phyloP scores from a whole-genome alignment of 1,284 basidiomycete genomes.

The Ustilago lituana region DNA sequence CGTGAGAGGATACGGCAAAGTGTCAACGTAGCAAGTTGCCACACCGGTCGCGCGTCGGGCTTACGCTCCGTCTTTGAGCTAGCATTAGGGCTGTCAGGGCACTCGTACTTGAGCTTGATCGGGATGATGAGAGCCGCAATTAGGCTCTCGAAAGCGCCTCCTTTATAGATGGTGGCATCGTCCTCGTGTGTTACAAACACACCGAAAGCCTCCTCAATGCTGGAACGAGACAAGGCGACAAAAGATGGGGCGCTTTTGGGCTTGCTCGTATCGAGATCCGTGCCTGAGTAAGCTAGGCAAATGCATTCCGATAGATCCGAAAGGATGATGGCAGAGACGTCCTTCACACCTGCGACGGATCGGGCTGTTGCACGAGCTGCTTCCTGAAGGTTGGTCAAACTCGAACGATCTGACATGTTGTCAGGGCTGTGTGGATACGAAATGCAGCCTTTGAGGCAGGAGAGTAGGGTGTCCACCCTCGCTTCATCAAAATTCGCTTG shows the following conservation, averaged over 20 bases:
- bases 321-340: constrained; percentile 78
- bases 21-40: constrained; percentile 51
- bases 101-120: constrained; percentile 92
- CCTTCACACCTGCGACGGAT: constrained; percentile 72
- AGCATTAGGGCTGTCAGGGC: constrained; percentile 72
- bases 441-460: constrained; percentile 80
- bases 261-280: neutral
- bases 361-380: constrained; percentile 77
- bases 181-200: constrained; percentile 70
- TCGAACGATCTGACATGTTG: constrained; percentile 85
- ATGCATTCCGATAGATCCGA: constrained; percentile 84
- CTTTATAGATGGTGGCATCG: constrained; percentile 75
- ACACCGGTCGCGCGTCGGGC: constrained; percentile 34
- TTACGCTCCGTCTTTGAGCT: constrained; percentile 69
- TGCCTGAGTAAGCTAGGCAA: constrained; percentile 77
- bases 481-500: constrained; percentile 69
- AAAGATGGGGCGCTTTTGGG: constrained; percentile 77
- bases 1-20: constrained; percentile 35
- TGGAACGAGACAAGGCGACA: constrained; percentile 83
- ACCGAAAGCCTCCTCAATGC: constrained; percentile 83
- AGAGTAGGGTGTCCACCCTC: constrained; percentile 76
- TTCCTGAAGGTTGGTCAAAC: constrained; percentile 80
- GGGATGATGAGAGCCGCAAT: constrained; percentile 76
- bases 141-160: constrained; percentile 83
- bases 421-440: constrained; percentile 84